Conservation (phyloP, 1,139 yeast genomes). For the Hyphopichia khmerensis region DNA sequence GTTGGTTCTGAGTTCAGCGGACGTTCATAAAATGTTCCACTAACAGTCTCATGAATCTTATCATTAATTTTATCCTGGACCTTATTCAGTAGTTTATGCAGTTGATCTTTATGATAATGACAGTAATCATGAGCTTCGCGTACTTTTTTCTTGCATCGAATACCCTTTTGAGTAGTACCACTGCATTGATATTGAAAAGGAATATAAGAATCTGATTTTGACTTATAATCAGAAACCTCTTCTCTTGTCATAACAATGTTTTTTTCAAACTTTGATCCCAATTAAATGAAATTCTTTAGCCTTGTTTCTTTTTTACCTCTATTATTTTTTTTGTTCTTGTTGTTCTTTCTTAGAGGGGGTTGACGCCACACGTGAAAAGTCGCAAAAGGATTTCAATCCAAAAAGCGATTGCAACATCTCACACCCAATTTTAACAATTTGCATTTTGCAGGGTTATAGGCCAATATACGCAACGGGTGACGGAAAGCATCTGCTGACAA, state of each 20-base stretch:
- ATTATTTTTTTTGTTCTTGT: too few species aligned
- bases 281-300: too few species aligned
- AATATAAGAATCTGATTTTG: neutral
- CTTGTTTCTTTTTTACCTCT: too few species aligned
- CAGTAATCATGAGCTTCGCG: slow-evolving; percentile 20
- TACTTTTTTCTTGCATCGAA: slow-evolving; percentile 22
- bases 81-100: neutral
- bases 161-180: slow-evolving; percentile 32
- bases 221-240: neutral
- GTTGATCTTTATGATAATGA: slow-evolving; percentile 21
- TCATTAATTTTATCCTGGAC: neutral
- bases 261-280: too few species aligned
- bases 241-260: neutral
- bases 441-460: neutral
- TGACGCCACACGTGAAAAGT: slow-evolving; percentile 2
- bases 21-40: neutral
- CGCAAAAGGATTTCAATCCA: neutral
- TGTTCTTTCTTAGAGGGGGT: neutral
- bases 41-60: neutral
- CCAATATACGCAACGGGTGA: neutral
- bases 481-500: too few species aligned
- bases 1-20: neutral
- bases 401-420: neutral
- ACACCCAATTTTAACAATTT: neutral
- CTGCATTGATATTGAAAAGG: slow-evolving; percentile 21